A percentile compares a stretch with the other conserved stretches of the same genome.
phyloP scores from a whole-genome alignment of 163 green algal genomes.

The Scenedesmus sp. region DNA sequence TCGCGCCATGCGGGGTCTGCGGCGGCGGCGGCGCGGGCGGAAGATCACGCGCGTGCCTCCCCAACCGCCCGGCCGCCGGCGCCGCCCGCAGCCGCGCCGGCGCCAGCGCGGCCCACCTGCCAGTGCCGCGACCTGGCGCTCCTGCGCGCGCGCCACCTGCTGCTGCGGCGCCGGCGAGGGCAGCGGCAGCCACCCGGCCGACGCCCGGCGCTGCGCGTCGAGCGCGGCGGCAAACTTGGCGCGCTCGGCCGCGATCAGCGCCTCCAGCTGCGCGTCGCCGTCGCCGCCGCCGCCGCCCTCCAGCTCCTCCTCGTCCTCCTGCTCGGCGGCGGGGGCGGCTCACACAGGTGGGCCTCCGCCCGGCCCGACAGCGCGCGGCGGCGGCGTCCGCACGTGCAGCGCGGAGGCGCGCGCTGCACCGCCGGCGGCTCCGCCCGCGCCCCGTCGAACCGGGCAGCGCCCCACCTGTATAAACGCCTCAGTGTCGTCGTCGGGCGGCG shows the following conservation, averaged over 20 bases:
- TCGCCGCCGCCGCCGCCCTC: no score
- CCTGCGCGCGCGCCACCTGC: neutral
- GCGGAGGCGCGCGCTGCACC: no score
- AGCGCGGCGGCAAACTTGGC: neutral
- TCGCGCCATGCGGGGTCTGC: neutral
- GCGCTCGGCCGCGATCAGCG: neutral
- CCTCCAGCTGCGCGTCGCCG: no score
- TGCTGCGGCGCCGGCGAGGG: slow-evolving; percentile 2
- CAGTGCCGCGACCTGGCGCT: slow-evolving; percentile 1
- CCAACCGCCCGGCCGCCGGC: neutral
- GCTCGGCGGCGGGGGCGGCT: neutral
- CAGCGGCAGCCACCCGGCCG: neutral
- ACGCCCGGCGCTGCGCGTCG: neutral
- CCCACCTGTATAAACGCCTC: no score
- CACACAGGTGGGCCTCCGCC: neutral
- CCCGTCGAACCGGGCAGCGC: no score
- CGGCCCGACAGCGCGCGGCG: neutral
- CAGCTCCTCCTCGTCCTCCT: no score
- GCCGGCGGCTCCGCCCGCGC: no score
- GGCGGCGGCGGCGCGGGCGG: neutral
- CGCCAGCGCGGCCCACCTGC: neutral
- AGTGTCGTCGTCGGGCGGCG: no score
- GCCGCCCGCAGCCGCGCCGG: no score
- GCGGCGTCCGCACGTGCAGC: no score
- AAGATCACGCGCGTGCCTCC: neutral